Percentiles rank a stretch among this genome's conserved stretches.
phyloP scores from a whole-genome alignment of 2,329 filamentous ascomycete species.

The Endothia cerciana region DNA sequence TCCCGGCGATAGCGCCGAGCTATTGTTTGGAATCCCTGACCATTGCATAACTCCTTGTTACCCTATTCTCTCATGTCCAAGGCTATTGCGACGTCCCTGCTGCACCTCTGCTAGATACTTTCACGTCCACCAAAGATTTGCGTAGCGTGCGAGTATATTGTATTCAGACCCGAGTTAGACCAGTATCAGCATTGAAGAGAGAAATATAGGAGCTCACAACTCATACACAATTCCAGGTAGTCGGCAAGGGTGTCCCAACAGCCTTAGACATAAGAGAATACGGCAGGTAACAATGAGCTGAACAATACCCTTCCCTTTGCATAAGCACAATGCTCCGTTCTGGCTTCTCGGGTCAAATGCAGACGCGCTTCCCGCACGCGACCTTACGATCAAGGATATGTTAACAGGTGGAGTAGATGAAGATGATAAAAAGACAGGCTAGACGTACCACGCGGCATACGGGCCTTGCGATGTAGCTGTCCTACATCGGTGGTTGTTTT shows the following conservation, averaged over 20 bases:
- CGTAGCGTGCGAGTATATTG: background rate
- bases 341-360: constrained; percentile 10
- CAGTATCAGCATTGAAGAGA: background rate
- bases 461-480: background rate
- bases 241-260: background rate
- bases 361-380: constrained; percentile 5
- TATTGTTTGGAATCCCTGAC: too few species aligned
- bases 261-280: background rate
- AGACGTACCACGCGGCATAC: background rate
- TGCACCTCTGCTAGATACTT: background rate
- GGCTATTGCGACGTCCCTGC: constrained; percentile 4
- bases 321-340: background rate
- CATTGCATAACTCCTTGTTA: too few species aligned
- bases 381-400: background rate
- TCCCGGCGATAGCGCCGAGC: too few species aligned
- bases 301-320: background rate
- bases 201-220: background rate
- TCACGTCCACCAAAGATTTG: background rate
- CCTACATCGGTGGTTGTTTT: constrained; percentile 1
- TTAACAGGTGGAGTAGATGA: background rate
- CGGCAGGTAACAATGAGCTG: constrained; percentile 1
- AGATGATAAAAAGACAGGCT: background rate
- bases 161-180: background rate
- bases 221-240: background rate
- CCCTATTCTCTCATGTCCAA: constrained; percentile 2